These are phyloP conservation scores for Auricularia sp. DNA, from an alignment of 768 basidiomycete species.

Conservation along the genomic window DNA sequence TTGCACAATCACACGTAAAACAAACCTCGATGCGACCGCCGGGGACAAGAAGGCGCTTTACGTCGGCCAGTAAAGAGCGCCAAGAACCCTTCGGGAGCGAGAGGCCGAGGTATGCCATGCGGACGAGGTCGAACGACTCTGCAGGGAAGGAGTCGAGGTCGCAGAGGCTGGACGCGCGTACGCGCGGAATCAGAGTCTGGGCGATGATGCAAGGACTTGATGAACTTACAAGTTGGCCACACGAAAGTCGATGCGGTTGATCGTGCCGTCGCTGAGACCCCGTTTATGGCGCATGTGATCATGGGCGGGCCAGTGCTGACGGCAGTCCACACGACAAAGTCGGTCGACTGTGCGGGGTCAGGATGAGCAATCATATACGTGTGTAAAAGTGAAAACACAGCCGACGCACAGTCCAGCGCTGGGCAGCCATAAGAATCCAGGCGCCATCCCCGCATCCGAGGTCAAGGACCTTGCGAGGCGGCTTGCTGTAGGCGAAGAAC, in stretches of 20 bases:
- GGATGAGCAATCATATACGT: neutral
- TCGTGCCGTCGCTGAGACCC: conserved; percentile 29
- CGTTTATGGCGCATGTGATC: conserved; percentile 24
- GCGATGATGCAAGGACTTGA: neutral
- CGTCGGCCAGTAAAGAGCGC: conserved; percentile 49
- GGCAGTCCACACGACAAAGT: conserved; percentile 47
- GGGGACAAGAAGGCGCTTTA: conserved; percentile 45
- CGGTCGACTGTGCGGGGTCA: conserved; percentile 23
- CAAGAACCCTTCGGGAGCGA: conserved; percentile 53
- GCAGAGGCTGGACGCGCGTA: conserved; percentile 16
- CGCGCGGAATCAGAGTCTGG: neutral
- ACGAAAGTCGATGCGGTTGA: conserved; percentile 28
- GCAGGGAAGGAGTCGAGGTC: conserved; percentile 47
- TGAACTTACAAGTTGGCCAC: conserved; percentile 58
- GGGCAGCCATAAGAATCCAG: conserved; percentile 57
- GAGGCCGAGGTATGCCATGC: conserved; percentile 58
- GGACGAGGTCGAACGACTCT: conserved; percentile 57
- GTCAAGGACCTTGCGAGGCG: conserved; percentile 52
- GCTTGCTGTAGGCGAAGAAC: conserved; percentile 41
- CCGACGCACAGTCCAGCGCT: conserved; percentile 37
- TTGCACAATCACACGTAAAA: neutral
- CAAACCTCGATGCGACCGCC: conserved; percentile 58
- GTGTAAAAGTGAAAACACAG: neutral
- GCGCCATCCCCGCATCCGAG: conserved; percentile 65
- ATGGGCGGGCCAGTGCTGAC: conserved; percentile 18